Evolutionary conservation across 371 early-diverging fungal species (phyloP).

Genomic region (Chytridium lagenaria): DNA sequence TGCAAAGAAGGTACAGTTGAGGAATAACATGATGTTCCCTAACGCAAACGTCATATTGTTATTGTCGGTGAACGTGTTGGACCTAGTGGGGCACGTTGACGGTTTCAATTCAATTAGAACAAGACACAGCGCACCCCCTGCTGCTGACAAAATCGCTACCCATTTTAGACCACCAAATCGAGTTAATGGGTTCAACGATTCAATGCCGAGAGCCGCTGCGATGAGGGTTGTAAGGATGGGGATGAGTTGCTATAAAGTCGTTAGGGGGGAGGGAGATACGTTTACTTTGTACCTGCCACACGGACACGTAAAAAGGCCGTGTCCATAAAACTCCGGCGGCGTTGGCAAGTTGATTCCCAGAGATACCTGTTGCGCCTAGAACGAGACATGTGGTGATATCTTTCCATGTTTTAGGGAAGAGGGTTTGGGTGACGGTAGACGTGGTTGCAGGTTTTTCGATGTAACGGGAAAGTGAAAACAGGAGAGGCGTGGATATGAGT

Average conservation of each 20-base stretch:
- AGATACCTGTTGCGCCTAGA: constrained; percentile 19
- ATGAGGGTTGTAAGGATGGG: constrained; percentile 21
- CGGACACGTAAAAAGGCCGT: constrained; percentile 26
- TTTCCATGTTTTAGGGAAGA: constrained; percentile 10
- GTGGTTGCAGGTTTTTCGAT: background rate
- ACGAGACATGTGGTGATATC: constrained; percentile 1
- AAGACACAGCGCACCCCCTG: constrained; percentile 8
- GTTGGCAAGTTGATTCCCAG: constrained; percentile 23
- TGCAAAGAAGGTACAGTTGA: constrained; percentile 17
- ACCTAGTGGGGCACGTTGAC: background rate
- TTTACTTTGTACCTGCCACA: constrained; percentile 26
- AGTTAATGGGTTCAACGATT: constrained; percentile 19
- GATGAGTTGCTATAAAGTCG: constrained; percentile 17
- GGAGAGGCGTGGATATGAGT: constrained; percentile 17
- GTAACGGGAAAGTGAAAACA: background rate
- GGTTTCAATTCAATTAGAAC: background rate
- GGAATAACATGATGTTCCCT: constrained; percentile 18
- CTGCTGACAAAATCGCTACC: constrained; percentile 15
- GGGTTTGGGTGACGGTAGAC: background rate
- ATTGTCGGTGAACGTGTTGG: background rate
- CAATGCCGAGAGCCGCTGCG: constrained; percentile 13
- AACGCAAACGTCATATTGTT: background rate
- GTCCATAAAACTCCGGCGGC: constrained; percentile 23
- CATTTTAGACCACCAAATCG: constrained; percentile 1
- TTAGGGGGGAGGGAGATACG: background rate